phyloP scores from a whole-genome alignment of 768 basidiomycete species.

The Boletus rex-veris region DNA sequence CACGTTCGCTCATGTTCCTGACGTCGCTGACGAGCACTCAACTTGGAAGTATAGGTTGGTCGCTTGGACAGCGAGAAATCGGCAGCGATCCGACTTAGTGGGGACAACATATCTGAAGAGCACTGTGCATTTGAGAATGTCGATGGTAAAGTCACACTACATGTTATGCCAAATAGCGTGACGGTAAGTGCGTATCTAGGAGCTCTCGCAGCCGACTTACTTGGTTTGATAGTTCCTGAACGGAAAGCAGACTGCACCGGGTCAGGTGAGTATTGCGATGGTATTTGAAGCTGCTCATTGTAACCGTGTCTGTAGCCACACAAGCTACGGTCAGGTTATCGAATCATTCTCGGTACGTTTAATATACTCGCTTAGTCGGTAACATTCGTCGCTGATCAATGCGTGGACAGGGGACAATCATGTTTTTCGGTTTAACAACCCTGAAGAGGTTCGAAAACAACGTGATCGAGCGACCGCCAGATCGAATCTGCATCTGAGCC shows the following conservation, averaged over 20 bases:
- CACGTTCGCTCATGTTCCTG: constrained; percentile 31
- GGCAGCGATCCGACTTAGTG: constrained; percentile 88
- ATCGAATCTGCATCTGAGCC: constrained; percentile 63
- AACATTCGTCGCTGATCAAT: constrained; percentile 1
- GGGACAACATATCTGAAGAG: constrained; percentile 85
- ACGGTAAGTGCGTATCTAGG: constrained; percentile 52
- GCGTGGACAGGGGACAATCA: constrained; percentile 79
- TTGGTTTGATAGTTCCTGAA: constrained; percentile 71
- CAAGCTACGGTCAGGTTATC: constrained; percentile 90
- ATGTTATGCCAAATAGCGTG: constrained; percentile 74
- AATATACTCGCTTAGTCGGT: neutral
- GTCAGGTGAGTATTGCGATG: constrained; percentile 51
- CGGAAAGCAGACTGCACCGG: constrained; percentile 79
- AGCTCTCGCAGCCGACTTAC: constrained; percentile 12
- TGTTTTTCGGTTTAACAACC: constrained; percentile 96
- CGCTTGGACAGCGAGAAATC: constrained; percentile 77
- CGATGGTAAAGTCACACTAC: constrained; percentile 80
- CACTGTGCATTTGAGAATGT: constrained; percentile 90
- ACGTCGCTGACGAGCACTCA: constrained; percentile 13
- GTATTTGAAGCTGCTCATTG: constrained; percentile 2
- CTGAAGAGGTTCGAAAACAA: constrained; percentile 89
- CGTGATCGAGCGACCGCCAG: constrained; percentile 76
- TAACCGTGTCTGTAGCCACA: constrained; percentile 46
- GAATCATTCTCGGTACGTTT: constrained; percentile 85
- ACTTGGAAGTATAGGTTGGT: constrained; percentile 57